A percentile compares a stretch with the other conserved stretches of the same genome.
phyloP scores from a whole-genome alignment of 768 basidiomycete genomes.

The Trichaptum fuscoviolaceum region DNA sequence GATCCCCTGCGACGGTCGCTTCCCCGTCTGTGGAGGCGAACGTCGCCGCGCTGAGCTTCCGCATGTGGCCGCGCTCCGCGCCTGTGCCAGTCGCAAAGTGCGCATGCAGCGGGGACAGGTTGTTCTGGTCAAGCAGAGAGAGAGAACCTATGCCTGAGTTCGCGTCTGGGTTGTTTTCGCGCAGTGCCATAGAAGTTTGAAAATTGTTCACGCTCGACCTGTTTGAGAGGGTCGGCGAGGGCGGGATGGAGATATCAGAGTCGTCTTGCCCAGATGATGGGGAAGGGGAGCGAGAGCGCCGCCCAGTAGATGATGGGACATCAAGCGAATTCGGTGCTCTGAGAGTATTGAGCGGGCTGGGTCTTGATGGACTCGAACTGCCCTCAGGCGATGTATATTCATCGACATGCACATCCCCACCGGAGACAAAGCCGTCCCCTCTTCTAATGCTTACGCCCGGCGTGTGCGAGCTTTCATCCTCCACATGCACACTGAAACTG shows the following conservation, averaged over 20 bases:
- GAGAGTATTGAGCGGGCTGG: background rate
- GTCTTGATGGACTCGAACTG: no score
- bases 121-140: conserved; percentile 39
- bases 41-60: conserved; percentile 57
- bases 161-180: conserved; percentile 65
- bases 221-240: conserved; percentile 72
- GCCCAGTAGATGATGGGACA: conserved; percentile 10
- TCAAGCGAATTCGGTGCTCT: conserved; percentile 26
- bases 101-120: background rate
- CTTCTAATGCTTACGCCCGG: conserved; percentile 3
- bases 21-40: conserved; percentile 35
- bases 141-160: conserved; percentile 48
- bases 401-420: conserved; percentile 9
- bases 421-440: conserved; percentile 11
- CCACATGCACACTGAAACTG: background rate
- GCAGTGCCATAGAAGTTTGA: conserved; percentile 47
- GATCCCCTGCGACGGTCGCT: conserved; percentile 29
- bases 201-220: conserved; percentile 56
- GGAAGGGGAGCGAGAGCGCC: conserved; percentile 23
- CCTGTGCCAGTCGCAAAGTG: conserved; percentile 23
- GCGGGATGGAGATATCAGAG: conserved; percentile 42
- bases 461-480: background rate
- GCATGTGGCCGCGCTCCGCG: conserved; percentile 31
- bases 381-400: background rate
- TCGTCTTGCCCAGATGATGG: conserved; percentile 36